Conservation (phyloP, 441 rosid species). For the Lepidium campestre region DNA sequence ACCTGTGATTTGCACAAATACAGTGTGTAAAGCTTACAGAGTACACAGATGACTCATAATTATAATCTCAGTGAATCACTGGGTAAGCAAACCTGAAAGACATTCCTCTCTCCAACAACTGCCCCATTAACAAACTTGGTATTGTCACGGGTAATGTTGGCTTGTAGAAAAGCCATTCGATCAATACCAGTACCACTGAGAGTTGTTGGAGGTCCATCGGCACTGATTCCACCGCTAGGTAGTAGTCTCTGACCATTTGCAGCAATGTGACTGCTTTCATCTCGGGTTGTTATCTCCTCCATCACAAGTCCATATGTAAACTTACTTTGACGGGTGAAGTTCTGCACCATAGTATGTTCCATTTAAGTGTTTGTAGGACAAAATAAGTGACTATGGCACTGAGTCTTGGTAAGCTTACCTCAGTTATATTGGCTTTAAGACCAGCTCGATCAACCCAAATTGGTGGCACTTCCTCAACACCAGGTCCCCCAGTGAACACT, state of each 20-base stretch:
- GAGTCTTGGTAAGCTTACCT: constrained; percentile 43
- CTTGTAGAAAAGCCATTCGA: constrained; percentile 83
- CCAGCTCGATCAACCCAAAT: constrained; percentile 99
- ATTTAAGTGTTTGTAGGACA: not conserved
- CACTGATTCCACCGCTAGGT: constrained; percentile 94
- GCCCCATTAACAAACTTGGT: constrained; percentile 90
- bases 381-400: not conserved
- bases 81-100: constrained; percentile 66
- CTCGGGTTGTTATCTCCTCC: constrained; percentile 98
- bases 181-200: constrained; percentile 97
- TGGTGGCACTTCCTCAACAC: constrained; percentile 96
- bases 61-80: not conserved
- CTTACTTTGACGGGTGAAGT: constrained; percentile 96
- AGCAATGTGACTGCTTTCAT: constrained; percentile 90
- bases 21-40: not conserved
- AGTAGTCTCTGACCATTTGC: constrained; percentile 81
- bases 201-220: constrained; percentile 99
- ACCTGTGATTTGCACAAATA: constrained; percentile 44
- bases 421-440: constrained; percentile 84
- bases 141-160: constrained; percentile 93
- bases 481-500: constrained; percentile 96
- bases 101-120: constrained; percentile 87
- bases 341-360: constrained; percentile 39
- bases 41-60: not conserved
- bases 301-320: constrained; percentile 94